phyloP scores from a whole-genome alignment of 2,329 filamentous ascomycete species.

The Botrytis fragariae region DNA sequence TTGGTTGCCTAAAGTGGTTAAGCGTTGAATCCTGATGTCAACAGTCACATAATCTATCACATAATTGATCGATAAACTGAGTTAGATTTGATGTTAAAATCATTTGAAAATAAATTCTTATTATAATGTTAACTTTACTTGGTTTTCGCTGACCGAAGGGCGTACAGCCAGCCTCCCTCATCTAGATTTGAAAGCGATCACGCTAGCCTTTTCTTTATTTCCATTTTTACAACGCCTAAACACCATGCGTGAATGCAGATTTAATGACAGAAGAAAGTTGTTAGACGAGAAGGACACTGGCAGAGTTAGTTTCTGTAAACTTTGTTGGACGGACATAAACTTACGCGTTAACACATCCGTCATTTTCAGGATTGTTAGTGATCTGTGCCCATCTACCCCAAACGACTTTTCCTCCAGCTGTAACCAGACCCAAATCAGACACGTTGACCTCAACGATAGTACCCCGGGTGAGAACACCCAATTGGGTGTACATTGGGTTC shows the following conservation, averaged over 20 bases:
- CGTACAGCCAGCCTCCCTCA: not conserved
- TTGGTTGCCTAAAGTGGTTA: not conserved
- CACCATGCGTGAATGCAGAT: slow-evolving; percentile 20
- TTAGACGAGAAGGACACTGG: slow-evolving; percentile 33
- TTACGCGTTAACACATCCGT: slow-evolving; percentile 31
- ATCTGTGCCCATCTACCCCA: slow-evolving; percentile 85
- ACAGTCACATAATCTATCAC: not conserved
- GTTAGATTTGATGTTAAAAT: not conserved
- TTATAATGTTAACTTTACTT: slow-evolving; percentile 8
- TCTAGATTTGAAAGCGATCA: not conserved
- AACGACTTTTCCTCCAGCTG: slow-evolving; percentile 86
- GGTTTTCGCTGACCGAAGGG: not conserved
- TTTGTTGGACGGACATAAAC: not conserved
- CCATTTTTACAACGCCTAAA: slow-evolving; percentile 20
- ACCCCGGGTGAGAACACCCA: slow-evolving; percentile 85
- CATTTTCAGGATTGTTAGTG: slow-evolving; percentile 40
- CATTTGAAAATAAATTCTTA: slow-evolving; percentile 8
- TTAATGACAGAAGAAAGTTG: not conserved
- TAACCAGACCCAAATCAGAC: slow-evolving; percentile 84
- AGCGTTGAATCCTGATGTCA: not conserved
- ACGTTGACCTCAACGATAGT: slow-evolving; percentile 91
- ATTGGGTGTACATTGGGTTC: slow-evolving; percentile 86
- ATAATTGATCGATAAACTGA: not conserved
- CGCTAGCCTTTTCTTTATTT: slow-evolving; percentile 5
- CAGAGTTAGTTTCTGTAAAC: not conserved